Conservation (phyloP, 495 filamentous ascomycete genomes). For the Letharia lupina region DNA sequence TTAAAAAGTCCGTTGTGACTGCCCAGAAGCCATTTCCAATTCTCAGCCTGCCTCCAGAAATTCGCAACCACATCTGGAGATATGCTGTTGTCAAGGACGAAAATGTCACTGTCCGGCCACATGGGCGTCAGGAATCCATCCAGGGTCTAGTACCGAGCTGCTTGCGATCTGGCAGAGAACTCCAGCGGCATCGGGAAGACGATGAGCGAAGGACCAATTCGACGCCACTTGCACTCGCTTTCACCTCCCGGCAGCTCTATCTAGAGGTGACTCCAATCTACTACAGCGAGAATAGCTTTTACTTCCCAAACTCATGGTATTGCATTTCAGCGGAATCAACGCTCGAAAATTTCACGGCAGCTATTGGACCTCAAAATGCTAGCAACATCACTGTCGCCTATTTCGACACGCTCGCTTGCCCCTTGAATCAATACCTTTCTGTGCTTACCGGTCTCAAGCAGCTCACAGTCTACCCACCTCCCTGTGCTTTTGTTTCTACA, state of each 20-base stretch:
- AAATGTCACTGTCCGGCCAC: neutral
- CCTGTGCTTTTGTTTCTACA: neutral
- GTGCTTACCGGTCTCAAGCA: neutral
- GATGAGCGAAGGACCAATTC: neutral
- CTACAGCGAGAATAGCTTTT: neutral
- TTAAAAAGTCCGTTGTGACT: neutral
- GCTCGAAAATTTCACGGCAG: neutral
- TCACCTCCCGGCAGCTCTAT: constrained; percentile 10
- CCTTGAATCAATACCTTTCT: neutral
- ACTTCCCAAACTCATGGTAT: neutral
- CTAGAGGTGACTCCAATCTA: constrained; percentile 7
- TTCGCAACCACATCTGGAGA: constrained; percentile 9
- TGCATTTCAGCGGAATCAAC: too few species aligned
- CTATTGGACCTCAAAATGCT: neutral
- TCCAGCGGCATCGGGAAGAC: neutral
- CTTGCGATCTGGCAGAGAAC: neutral
- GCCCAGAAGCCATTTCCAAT: neutral
- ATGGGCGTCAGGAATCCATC: neutral
- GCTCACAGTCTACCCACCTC: neutral
- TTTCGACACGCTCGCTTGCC: neutral
- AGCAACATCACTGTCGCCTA: neutral
- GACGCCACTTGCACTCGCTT: neutral
- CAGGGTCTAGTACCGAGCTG: neutral
- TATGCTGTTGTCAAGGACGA: neutral
- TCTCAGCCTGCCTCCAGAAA: constrained; percentile 2